Base-by-base conservation (phyloP, 129 eudicot genomes). In the Scalesia atractyloides region DNA sequence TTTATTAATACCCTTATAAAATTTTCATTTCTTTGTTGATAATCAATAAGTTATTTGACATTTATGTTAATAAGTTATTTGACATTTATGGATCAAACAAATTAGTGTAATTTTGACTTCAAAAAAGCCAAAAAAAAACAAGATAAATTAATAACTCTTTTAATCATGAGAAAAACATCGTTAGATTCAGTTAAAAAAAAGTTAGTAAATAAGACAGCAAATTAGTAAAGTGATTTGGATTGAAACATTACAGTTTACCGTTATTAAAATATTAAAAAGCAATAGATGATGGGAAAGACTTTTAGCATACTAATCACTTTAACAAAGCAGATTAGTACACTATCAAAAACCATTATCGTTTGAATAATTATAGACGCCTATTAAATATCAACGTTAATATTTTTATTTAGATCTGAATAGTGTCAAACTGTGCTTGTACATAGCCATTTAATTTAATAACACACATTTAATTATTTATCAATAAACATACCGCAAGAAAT, bases 201-300 rank as follows among this genome's bases (percentile, higher is more conserved):
- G 3, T 73, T 16, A 14, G 8, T 16, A 48, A 34, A 44, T 26
- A 12, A 26, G 20, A 61, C 19, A 34, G 46, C 59, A 73, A 75
- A 26, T 75, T 16, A 43, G 49, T 41, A 75, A 76, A 76, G 73
- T 56, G 48, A 46, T 19, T 39, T 68, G 67, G 68, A 76, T 66
- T 76, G 80, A 67, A 66, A 54, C 74, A 76, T 44, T 76, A 67
- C 73, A 33, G 82, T 63, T 78, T 51, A 78, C 77, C 43, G 82
- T 78, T 78, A 50, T 71, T 71, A 39, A 71, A 78, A 62, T 69
- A 33, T 59, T 9, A 51, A 22, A 77, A 70, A 44, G 80, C 80
- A 43, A 41, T 12, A 43, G 54, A 65, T 66, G 57, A 74, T 65
- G 58, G 14, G 14, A 59, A 75, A 43, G 66, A 66, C 72, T 64